Base-by-base conservation (phyloP, 1,284 basidiomycete species). In the Ustilago nuda region DNA sequence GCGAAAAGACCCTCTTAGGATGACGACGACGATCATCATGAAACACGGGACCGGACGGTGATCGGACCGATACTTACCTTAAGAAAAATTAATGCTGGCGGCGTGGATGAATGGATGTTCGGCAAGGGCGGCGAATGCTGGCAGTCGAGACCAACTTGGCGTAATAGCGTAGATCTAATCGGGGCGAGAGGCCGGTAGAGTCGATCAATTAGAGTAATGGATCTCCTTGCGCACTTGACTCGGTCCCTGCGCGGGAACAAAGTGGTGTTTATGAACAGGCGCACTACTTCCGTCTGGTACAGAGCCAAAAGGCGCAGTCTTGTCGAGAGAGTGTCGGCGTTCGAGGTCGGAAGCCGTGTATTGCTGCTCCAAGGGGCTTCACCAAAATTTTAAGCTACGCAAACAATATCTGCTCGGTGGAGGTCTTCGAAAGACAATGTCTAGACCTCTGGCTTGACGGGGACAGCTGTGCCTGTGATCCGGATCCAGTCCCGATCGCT, bases 281-380 rank as follows among this genome's bases (percentile, higher is more conserved):
- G 43, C 19, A 19, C n/a, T n/a, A 19, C 7, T 17, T 8, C 13
- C 1, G 43, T 45, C 43, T 45, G n/a, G 43, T 45, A 45, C 43
- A 19, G 19, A 8, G 43, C 8, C 43, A 19, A 19, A 19, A n/a
- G 35, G 54, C 35, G 51, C 45, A 54, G 41, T 57, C 61, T 64
- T 41, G 53, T 27, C 35, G 17, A 15, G 37, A 13, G 50, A 56
- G 46, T 27, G 41, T 41, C 4, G 32, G 52, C 23, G 43, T n/a
- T 45, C 27, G 23, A 23, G 39, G 37, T 61, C 50, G 48, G 32
- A 35, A 19, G 43, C n/a, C 15, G n/a, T 19, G 45, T 48, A 51
- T 46, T 41, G 50, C 43, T 15, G 48, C 61, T 69, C 61, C 61
- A 70, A 61, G 62, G 67, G 62, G 61, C 41, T 51, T 61, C 57